These are phyloP conservation scores for Mucor circinelloides DNA, from an alignment of 371 early-diverging fungal species.

Conservation along the genomic window DNA sequence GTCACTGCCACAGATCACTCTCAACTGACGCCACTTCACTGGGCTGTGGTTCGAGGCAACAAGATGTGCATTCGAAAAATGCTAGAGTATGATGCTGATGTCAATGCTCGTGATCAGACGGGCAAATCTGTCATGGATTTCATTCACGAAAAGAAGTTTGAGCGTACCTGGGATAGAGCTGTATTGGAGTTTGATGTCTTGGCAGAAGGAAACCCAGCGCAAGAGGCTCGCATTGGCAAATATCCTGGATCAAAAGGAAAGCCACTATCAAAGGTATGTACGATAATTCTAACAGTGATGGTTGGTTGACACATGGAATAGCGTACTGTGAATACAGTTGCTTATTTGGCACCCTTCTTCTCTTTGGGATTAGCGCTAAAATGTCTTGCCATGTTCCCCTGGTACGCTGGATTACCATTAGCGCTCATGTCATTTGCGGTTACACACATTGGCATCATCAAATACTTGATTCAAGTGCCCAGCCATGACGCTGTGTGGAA, in stretches of 20 bases:
- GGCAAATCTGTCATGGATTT: constrained; percentile 58
- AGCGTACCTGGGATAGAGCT: constrained; percentile 45
- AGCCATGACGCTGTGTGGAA: constrained; percentile 61
- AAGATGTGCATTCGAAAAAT: constrained; percentile 50
- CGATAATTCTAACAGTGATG: not conserved
- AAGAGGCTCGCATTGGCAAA: constrained; percentile 27
- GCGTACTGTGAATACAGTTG: constrained; percentile 62
- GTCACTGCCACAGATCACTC: constrained; percentile 70
- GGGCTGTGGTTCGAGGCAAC: constrained; percentile 64
- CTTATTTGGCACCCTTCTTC: constrained; percentile 75
- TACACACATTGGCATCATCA: constrained; percentile 65
- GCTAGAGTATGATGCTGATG: constrained; percentile 60
- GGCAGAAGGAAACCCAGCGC: constrained; percentile 40
- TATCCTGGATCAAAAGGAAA: constrained; percentile 41
- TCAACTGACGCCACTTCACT: constrained; percentile 84
- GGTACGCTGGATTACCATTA: constrained; percentile 79
- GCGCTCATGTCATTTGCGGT: constrained; percentile 51
- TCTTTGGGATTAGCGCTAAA: constrained; percentile 60
- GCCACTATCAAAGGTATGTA: constrained; percentile 41
- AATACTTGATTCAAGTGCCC: constrained; percentile 60
- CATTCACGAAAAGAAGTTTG: constrained; percentile 47
- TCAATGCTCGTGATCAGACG: constrained; percentile 36
- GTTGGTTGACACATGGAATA: constrained; percentile 12
- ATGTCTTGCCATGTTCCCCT: constrained; percentile 66
- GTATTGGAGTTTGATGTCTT: constrained; percentile 50